Percentiles rank a stretch among this genome's conserved stretches.
phyloP scores from a whole-genome alignment of 495 filamentous ascomycete species.

The Penicillium canescens region DNA sequence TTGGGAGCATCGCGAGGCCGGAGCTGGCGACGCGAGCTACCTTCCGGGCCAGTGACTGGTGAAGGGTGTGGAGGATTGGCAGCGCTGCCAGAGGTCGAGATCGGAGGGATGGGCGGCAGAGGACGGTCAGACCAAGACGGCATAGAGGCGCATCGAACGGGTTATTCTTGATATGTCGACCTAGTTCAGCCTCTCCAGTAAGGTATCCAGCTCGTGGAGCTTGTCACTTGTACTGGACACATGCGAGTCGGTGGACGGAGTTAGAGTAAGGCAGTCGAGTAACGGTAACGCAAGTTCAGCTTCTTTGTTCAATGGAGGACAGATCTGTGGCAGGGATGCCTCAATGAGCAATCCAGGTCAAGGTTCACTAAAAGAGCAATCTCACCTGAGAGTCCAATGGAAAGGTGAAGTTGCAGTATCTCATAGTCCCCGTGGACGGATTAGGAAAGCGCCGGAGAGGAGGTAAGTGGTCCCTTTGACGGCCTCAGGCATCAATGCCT shows the following conservation, averaged over 20 bases:
- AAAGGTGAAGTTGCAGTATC: slow-evolving; percentile 16
- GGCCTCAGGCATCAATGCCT: slow-evolving; percentile 19
- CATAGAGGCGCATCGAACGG: slow-evolving; percentile 40
- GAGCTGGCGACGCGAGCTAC: slow-evolving; percentile 16
- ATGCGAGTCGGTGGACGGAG: slow-evolving; percentile 19
- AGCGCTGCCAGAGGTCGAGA: slow-evolving; percentile 21
- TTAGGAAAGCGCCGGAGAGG: slow-evolving; percentile 24
- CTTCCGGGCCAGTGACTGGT: slow-evolving; percentile 13
- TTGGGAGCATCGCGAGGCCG: slow-evolving; percentile 33
- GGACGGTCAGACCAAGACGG: slow-evolving; percentile 41
- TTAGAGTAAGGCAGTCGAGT: slow-evolving; percentile 10
- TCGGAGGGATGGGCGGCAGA: slow-evolving; percentile 28
- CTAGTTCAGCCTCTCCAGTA: slow-evolving; percentile 2
- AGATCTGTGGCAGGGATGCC: background rate
- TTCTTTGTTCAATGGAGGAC: slow-evolving; percentile 1
- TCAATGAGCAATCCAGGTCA: background rate
- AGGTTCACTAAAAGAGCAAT: background rate
- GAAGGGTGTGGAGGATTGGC: slow-evolving; percentile 21
- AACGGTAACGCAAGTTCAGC: slow-evolving; percentile 2
- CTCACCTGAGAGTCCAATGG: background rate
- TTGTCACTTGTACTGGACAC: slow-evolving; percentile 12
- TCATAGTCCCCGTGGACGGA: slow-evolving; percentile 26
- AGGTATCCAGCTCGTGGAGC: slow-evolving; percentile 10
- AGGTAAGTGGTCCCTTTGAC: background rate
- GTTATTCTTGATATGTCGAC: background rate